Evolutionary conservation across 306 rosid species (phyloP).

Genomic region (Delonix regia): DNA sequence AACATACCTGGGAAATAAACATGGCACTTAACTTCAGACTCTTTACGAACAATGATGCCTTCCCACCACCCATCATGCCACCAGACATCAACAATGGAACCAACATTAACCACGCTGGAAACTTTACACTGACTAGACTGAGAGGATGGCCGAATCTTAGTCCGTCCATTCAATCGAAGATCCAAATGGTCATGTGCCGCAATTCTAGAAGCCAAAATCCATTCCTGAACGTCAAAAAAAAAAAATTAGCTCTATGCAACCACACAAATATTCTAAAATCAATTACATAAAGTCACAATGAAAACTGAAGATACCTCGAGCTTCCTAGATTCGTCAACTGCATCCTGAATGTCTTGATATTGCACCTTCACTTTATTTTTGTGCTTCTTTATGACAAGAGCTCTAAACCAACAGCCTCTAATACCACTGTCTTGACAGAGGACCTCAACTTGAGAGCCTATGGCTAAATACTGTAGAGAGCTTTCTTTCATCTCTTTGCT

Average conservation of each 20-base stretch:
- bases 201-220: slow-evolving; percentile 71
- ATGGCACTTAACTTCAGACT: slow-evolving; percentile 47
- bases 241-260: not conserved
- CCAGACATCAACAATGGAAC: slow-evolving; percentile 82
- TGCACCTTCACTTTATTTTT: slow-evolving; percentile 80
- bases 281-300: not conserved
- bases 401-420: slow-evolving; percentile 92
- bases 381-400: slow-evolving; percentile 63
- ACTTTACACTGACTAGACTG: slow-evolving; percentile 36
- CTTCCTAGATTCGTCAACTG: slow-evolving; percentile 64
- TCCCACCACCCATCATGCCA: slow-evolving; percentile 99
- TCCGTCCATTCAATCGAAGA: slow-evolving; percentile 55
- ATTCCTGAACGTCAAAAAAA: slow-evolving; percentile 58
- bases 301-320: slow-evolving; percentile 64
- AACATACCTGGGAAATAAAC: slow-evolving; percentile 80
- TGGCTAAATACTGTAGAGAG: slow-evolving; percentile 32
- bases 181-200: slow-evolving; percentile 61
- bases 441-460: slow-evolving; percentile 78
- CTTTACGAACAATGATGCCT: slow-evolving; percentile 69
- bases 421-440: slow-evolving; percentile 92
- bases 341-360: slow-evolving; percentile 78
- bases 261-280: not conserved
- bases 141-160: slow-evolving; percentile 61
- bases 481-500: slow-evolving; percentile 37
- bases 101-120: slow-evolving; percentile 50